Evolutionary conservation across 495 filamentous ascomycete genomes (phyloP).

Genomic region (Pyrenula massariospora): DNA sequence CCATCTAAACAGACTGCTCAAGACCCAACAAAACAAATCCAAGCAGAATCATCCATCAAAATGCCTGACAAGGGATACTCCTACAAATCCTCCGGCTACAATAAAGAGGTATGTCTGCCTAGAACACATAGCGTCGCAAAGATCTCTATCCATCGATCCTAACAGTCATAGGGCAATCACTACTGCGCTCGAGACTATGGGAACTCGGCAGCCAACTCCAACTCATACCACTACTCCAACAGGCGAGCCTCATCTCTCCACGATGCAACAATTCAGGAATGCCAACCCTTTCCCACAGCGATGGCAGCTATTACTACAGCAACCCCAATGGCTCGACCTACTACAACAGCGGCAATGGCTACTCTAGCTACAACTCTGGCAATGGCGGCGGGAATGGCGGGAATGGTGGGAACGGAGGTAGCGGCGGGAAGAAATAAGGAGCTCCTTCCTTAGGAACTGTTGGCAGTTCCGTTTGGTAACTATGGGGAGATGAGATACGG

Average conservation of each 20-base stretch:
- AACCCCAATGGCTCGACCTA: constrained; percentile 39
- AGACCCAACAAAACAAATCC: not conserved
- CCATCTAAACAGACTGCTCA: not conserved
- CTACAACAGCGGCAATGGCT: constrained; percentile 31
- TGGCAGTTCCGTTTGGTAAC: no score
- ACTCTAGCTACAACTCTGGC: constrained; percentile 24
- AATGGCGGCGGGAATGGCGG: not conserved
- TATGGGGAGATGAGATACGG: no score
- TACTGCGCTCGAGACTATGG: constrained; percentile 39
- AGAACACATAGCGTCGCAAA: no score
- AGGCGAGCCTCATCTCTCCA: constrained; percentile 13
- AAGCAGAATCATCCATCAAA: not conserved
- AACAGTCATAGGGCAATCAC: constrained; percentile 43
- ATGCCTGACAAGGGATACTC: constrained; percentile 14
- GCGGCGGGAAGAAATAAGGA: not conserved
- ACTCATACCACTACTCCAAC: constrained; percentile 41
- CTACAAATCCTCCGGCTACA: constrained; percentile 31
- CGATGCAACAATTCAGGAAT: no score
- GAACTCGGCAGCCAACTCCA: constrained; percentile 23
- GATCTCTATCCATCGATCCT: no score
- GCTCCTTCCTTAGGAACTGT: no score
- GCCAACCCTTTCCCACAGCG: constrained; percentile 7
- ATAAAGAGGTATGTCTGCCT: constrained; percentile 26
- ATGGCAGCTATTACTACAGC: constrained; percentile 42
- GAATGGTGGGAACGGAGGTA: not conserved